Evolutionary conservation across 352 stramenopile genomes (phyloP), one percentile per base, ranked within the genome.

Genomic region (Phytopythium kandeliae): DNA sequence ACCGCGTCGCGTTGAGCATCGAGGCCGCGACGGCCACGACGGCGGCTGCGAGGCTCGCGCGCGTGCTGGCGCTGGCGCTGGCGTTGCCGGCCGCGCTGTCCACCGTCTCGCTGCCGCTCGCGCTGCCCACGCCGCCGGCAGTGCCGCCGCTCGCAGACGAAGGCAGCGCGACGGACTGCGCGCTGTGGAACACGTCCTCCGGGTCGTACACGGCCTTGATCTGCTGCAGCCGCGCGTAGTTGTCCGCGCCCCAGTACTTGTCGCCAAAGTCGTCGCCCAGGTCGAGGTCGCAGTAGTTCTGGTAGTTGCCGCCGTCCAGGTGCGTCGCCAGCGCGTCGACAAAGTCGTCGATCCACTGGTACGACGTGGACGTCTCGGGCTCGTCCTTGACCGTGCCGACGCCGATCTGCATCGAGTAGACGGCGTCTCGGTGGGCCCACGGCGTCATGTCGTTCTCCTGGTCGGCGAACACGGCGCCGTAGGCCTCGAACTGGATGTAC

Each of bases 281-380:
- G 16, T 78, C 71, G 28, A 83, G 48, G 36, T 83, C 71, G 61
- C 63, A 74, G 58, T 83, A 83, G 57, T 83, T 79, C 58, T 83
- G 71, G 61, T 83, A 83, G 47, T 74, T 71, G 43, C 58, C 63
- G n/a, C 67, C 69, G 61, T 75, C 69, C 25, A 79, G 62, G 55
- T 69, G 71, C 22, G 60, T 51, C 19, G 62, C 57, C 12, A 83
- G 37, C 0, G 66, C 68, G 16, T 45, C 28, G 10, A 57, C 54
- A 47, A 82, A 73, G 17, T 57, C 60, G 17, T 63, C 60, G 46
- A 78, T 78, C 69, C 69, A 83, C 52, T 74, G 11, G 41, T 71
- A 67, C 16, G 57, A 61, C 37, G 57, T 44, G 26, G 68, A 76
- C 37, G 64, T 51, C 40, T 65, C 54, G 0, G 68, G 62, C 51